Evolutionary conservation across 1,284 basidiomycete genomes (phyloP), one percentile per base, ranked within the genome.

Genomic region (Fomitopsis palustris): DNA sequence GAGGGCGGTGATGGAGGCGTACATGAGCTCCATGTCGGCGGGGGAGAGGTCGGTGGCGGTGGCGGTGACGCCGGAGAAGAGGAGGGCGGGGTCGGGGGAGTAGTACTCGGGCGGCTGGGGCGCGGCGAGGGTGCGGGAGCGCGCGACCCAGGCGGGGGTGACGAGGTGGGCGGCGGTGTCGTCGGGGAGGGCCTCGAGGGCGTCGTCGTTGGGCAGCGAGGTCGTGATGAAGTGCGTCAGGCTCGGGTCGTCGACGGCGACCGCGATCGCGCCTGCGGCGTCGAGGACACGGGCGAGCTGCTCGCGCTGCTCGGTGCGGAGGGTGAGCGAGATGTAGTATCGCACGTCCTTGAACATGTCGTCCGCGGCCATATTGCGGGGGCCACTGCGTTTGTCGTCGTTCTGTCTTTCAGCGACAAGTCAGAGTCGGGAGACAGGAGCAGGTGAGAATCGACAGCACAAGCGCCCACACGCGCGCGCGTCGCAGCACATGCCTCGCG

Each of bases 21-120:
- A 82, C 42, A 95, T 81, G 6, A 90, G 82, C 67, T 93, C 91
- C 41, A 83, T 74, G 71, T 95, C 92, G 6, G 83, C 69, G 2
- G 75, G 57, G 5, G 85, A 81, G 8, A 91, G 87, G 63, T 87
- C 87, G 7, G 84, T 78, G 5, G 85, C 81, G 64, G 85, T 86
- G 0, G 85, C 88, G 16, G 92, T 81, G 38, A 94, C 77, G 1
- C 92, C 91, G 2, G 93, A 95, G 74, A 96, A 95, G 60, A 95
- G 80, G 78, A 85, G 84, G 0, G 78, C 71, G 1, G 89, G 87
- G 69, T 94, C 86, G 9, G 90, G 79, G 4, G 92, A 94, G 75
- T 87, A 95, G 66, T 78, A 83, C 68, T 59, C 85, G 81, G 67
- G 42, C 31, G 79, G 75, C 67, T 89, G 87, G 9, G 78, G 61